These are phyloP conservation scores for Flammula alnicola DNA, from an alignment of 1,284 basidiomycete species.

Conservation along the genomic window DNA sequence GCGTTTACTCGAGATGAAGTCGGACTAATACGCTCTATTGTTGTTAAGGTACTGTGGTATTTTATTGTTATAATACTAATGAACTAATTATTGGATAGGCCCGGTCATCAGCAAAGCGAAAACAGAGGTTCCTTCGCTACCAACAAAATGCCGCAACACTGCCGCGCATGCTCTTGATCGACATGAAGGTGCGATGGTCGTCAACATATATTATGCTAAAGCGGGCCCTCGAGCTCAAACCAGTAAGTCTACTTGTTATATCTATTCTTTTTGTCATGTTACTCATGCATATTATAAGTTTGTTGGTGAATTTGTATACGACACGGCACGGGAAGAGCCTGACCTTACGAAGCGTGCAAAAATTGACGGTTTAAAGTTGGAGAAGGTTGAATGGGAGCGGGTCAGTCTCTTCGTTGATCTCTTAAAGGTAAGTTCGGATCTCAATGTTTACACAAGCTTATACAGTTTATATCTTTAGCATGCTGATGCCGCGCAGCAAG, in stretches of 20 bases:
- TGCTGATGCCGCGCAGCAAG: constrained; percentile 10
- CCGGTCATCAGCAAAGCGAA: constrained; percentile 27
- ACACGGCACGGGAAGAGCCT: constrained; percentile 32
- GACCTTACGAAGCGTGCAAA: constrained; percentile 30
- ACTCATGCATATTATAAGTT: constrained; percentile 21
- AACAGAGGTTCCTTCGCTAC: constrained; percentile 31
- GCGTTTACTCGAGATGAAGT: constrained; percentile 10
- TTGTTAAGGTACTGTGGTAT: constrained; percentile 6
- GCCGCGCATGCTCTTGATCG: constrained; percentile 33
- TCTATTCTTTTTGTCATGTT: not conserved
- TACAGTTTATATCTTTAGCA: constrained; percentile 1
- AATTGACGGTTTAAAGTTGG: constrained; percentile 32
- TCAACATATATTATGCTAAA: constrained; percentile 44
- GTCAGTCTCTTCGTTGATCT: constrained; percentile 32
- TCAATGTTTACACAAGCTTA: not conserved
- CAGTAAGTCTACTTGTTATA: constrained; percentile 22
- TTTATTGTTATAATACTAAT: not conserved
- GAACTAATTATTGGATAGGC: not conserved
- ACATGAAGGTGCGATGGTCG: constrained; percentile 47
- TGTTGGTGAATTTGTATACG: constrained; percentile 35
- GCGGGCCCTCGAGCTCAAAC: constrained; percentile 25
- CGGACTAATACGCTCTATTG: constrained; percentile 16
- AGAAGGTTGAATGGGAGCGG: constrained; percentile 35
- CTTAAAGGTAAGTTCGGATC: constrained; percentile 34
- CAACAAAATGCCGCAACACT: constrained; percentile 22